Conservation (phyloP, 176 grass and related monocot species). For the Cenchrus americanus region DNA sequence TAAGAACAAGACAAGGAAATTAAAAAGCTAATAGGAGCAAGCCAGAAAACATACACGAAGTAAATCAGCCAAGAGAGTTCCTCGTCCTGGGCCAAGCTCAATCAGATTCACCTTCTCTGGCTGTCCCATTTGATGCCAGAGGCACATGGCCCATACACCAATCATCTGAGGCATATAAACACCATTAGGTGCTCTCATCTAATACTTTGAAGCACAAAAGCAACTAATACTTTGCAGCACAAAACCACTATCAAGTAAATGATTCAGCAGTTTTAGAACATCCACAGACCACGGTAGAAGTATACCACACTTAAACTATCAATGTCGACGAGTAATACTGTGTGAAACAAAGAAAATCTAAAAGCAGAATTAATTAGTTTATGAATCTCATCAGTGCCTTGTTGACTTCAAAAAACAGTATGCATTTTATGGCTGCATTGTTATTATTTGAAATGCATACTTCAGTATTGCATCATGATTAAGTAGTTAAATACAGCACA, state of each 20-base stretch:
- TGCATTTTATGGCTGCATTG: no score
- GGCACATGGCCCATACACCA: conserved; percentile 85
- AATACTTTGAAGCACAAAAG: conserved; percentile 5
- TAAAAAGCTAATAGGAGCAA: not conserved
- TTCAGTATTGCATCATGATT: not conserved
- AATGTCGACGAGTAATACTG: not conserved
- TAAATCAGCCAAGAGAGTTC: conserved; percentile 89
- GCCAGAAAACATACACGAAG: conserved; percentile 62
- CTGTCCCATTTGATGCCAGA: conserved; percentile 93
- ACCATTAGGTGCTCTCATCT: conserved; percentile 10
- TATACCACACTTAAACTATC: not conserved
- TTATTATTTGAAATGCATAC: not conserved
- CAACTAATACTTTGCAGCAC: conserved; percentile 11
- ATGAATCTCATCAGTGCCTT: not conserved
- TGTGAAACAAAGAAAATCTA: conserved; percentile 11
- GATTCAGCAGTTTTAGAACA: not conserved
- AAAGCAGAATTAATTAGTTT: not conserved
- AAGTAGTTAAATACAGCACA: not conserved
- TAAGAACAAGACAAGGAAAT: conserved; percentile 25
- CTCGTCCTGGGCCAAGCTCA: conserved; percentile 90
- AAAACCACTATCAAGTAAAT: not conserved
- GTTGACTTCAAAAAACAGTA: not conserved
- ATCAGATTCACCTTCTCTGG: conserved; percentile 84
- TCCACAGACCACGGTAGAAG: not conserved
- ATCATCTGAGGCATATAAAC: conserved; percentile 62